Evolutionary conservation across 2,329 filamentous ascomycete species (phyloP).

Genomic region (Venturia aucupariae): DNA sequence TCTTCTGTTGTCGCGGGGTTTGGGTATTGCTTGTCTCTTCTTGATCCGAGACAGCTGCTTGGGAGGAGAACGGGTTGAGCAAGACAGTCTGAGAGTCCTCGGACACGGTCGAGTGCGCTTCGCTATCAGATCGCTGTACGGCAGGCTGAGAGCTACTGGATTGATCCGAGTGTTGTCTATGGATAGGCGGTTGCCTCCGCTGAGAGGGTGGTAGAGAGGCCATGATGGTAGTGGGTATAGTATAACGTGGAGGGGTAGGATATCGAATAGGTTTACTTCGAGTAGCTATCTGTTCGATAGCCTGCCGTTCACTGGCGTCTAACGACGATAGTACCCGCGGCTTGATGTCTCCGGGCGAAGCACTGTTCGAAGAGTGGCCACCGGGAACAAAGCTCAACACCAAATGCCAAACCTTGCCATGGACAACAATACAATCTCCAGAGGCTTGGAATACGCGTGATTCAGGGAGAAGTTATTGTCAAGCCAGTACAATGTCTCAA

Average conservation of each 20-base stretch:
- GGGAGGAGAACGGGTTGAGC: slow-evolving; percentile 25
- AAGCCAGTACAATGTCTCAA: background rate
- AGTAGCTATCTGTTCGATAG: background rate
- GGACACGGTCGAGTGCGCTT: slow-evolving; percentile 29
- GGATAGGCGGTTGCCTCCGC: slow-evolving; percentile 2
- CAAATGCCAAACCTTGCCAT: background rate
- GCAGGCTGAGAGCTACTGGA: slow-evolving; percentile 15
- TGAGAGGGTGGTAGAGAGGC: slow-evolving; percentile 10
- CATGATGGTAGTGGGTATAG: background rate
- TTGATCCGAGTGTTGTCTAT: slow-evolving; percentile 4
- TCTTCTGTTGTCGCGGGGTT: slow-evolving; percentile 12
- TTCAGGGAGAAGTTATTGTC: background rate
- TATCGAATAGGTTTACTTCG: background rate
- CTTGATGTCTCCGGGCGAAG: background rate
- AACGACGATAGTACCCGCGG: background rate
- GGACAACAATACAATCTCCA: background rate
- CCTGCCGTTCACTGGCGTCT: background rate
- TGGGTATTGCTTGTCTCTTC: background rate
- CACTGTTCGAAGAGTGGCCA: background rate
- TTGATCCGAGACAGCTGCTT: slow-evolving; percentile 13
- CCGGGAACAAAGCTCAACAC: background rate
- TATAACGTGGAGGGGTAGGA: background rate
- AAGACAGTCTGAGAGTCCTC: slow-evolving; percentile 39
- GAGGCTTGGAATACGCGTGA: background rate
- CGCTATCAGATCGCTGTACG: slow-evolving; percentile 25